phyloP scores from a whole-genome alignment of 2,329 filamentous ascomycete species.

The Penicillium capsulatum region DNA sequence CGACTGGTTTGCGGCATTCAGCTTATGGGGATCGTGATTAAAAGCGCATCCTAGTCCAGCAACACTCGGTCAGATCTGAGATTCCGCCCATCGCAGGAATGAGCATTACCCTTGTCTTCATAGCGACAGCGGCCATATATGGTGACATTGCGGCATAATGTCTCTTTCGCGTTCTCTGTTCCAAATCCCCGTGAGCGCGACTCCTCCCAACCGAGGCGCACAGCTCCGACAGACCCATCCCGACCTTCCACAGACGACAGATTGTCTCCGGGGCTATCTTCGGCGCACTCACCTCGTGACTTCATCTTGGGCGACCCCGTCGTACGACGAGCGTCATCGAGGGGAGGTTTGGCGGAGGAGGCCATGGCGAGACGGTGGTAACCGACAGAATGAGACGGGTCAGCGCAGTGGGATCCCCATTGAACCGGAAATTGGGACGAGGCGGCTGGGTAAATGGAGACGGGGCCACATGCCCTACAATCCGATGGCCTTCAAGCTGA shows the following conservation, averaged over 20 bases:
- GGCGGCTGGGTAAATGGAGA: constrained; percentile 26
- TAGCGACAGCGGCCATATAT: constrained; percentile 93
- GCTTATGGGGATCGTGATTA: constrained; percentile 74
- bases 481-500: constrained; percentile 15
- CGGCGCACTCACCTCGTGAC: constrained; percentile 43
- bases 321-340: constrained; percentile 45
- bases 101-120: constrained; percentile 67
- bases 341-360: constrained; percentile 40
- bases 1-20: constrained; percentile 39
- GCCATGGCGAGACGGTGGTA: constrained; percentile 37
- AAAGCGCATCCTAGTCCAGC: constrained; percentile 65
- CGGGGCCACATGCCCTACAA: constrained; percentile 38
- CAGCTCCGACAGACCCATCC: constrained; percentile 7
- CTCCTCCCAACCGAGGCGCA: constrained; percentile 1
- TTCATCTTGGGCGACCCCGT: constrained; percentile 47
- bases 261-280: constrained; percentile 5
- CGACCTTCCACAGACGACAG: constrained; percentile 2
- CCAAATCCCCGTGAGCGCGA: constrained; percentile 10
- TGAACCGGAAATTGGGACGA: constrained; percentile 32
- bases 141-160: constrained; percentile 83
- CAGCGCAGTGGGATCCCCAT: constrained; percentile 40
- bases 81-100: constrained; percentile 1
- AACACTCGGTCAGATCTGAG: constrained; percentile 12
- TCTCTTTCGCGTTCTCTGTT: constrained; percentile 75
- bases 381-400: constrained; percentile 33